Evolutionary conservation across 176 grass and related monocot species (phyloP), one percentile per base, ranked within the genome.

Genomic region (Oryza rufipogon): DNA sequence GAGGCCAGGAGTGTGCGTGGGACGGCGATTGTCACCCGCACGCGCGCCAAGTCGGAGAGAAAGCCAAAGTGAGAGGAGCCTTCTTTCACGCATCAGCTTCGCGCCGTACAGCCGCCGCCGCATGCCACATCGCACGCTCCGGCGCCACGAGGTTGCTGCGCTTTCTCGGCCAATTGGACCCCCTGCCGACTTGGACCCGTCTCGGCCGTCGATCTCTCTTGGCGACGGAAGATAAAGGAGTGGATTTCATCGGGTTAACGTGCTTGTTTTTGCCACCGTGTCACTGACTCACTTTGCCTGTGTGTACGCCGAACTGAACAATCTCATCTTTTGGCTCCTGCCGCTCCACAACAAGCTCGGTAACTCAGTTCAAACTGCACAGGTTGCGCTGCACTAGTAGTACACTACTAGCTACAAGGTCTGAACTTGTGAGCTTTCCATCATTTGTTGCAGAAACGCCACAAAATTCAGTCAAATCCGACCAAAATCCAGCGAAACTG

Each of bases 11-110:
- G 7, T 42, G 41, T 42, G 41, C 4, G 48, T 5, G 48, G 48
- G 79, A 82, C 64, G 64, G 85, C 78, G 86, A 76, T 42, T 42
- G 19, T 23, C 58, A 38, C 36, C 64, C 38, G 47, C 64, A 13
- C 8, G 78, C 77, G 20, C 85, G 34, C 71, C 73, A 51, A 32
- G 28, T 28, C n/a, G 15, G n/a, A 20, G 14, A 71, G 36, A 66
- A 78, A 85, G 64, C 13, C 66, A 7, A 13, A 23, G 74, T 4
- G 26, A 12, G 20, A 71, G 4, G 19, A 30, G 64, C 46, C 25
- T 76, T 61, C 78, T 23, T 70, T n/a, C 65, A 82, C 85, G 71
- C 71, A 25, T 6, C 71, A 2, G 63, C 0, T 58, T 20, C 46
- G 0, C 67, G 42, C 9, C 42, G 41, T 52, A 16, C 41, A 72